Evolutionary conservation across 257 asterid species (phyloP).

Genomic region (Solanum dulcamara): DNA sequence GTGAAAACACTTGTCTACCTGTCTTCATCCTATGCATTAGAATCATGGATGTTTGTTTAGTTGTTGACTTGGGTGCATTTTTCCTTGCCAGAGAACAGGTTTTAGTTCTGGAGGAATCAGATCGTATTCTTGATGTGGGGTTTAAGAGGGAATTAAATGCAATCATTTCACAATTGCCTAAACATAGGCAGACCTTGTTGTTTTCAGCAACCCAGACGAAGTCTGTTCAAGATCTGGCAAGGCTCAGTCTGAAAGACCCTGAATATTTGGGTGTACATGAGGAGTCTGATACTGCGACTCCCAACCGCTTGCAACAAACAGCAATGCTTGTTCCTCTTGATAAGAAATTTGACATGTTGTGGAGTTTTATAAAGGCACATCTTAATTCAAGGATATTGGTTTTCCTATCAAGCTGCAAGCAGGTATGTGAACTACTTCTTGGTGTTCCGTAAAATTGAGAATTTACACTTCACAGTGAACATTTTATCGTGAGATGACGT

Average conservation of each 20-base stretch:
- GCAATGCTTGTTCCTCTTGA: conserved; percentile 77
- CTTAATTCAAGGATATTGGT: conserved; percentile 76
- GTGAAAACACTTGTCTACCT: not conserved
- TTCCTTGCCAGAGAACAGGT: conserved; percentile 60
- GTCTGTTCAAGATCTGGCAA: conserved; percentile 89
- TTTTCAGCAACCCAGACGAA: conserved; percentile 97
- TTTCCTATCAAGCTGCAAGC: conserved; percentile 86
- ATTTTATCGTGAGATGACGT: not conserved
- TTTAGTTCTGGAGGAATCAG: conserved; percentile 95
- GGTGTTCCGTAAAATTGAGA: not conserved
- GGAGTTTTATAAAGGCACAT: conserved; percentile 90
- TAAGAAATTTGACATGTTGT: conserved; percentile 75
- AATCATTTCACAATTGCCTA: conserved; percentile 88
- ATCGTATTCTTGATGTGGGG: conserved; percentile 86
- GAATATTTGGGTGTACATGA: conserved; percentile 91
- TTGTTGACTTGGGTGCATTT: conserved; percentile 23
- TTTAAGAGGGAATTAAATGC: conserved; percentile 81
- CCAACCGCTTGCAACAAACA: conserved; percentile 67
- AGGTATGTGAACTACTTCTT: conserved; percentile 31
- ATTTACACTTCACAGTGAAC: not conserved
- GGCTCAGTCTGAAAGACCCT: conserved; percentile 94
- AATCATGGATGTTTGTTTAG: not conserved
- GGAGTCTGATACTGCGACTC: conserved; percentile 84
- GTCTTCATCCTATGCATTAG: not conserved
- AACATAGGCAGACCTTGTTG: conserved; percentile 65